Percentiles rank a stretch among this genome's conserved stretches.
These are phyloP conservation scores for Solanum ahanhuiri DNA, from an alignment of 257 asterid genomes.

Conservation along the genomic window DNA sequence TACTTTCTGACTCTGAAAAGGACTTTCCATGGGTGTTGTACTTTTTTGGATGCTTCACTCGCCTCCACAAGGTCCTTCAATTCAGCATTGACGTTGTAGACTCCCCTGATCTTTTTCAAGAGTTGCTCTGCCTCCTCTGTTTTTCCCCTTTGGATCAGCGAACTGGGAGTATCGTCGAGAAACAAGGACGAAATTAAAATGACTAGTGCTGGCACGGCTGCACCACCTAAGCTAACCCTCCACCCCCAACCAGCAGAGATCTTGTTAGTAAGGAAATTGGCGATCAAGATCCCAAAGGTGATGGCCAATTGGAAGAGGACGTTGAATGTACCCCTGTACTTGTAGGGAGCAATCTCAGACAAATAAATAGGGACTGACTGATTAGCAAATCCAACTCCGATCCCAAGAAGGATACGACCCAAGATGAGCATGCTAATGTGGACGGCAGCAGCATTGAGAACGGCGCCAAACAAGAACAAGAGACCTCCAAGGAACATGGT, in stretches of 20 bases:
- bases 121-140: neutral
- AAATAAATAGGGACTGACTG: conserved; percentile 12
- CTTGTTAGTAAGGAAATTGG: neutral
- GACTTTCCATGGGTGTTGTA: neutral
- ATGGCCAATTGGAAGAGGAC: conserved; percentile 7
- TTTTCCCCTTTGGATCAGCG: neutral
- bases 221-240: conserved; percentile 13
- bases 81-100: neutral
- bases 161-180: neutral
- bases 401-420: neutral
- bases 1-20: neutral
- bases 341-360: conserved; percentile 13
- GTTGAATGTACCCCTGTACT: conserved; percentile 5
- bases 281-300: neutral
- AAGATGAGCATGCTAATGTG: conserved; percentile 5
- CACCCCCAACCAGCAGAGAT: conserved; percentile 14
- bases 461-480: neutral
- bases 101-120: neutral
- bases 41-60: neutral
- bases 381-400: neutral
- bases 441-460: neutral
- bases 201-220: conserved; percentile 1
- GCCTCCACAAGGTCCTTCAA: neutral
- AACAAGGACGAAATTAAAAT: neutral
- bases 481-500: neutral